A percentile compares a stretch with the other conserved stretches of the same genome.
phyloP scores from a whole-genome alignment of 2,329 filamentous ascomycete species.

The Graphilbum fragrans region DNA sequence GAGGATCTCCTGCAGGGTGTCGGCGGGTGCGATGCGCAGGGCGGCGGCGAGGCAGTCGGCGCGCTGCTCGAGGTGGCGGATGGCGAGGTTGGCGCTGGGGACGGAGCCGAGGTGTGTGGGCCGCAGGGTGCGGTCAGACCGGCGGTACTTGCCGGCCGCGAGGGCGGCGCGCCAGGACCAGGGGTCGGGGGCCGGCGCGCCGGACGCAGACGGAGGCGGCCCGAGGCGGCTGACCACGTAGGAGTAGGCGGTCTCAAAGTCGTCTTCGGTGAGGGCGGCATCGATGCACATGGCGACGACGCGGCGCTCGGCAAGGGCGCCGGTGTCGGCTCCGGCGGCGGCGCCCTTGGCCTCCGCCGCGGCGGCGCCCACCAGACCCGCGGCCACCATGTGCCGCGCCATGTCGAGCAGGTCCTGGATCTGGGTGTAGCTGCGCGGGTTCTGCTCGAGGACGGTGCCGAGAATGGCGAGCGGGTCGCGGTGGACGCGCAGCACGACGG shows the following conservation, averaged over 20 bases:
- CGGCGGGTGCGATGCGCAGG: slow-evolving; percentile 58
- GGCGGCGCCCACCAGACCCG: slow-evolving; percentile 30
- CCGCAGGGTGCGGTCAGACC: slow-evolving; percentile 36
- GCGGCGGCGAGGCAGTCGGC: slow-evolving; percentile 71
- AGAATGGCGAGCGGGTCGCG: slow-evolving; percentile 64
- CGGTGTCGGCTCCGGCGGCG: not conserved
- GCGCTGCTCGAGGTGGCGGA: slow-evolving; percentile 67
- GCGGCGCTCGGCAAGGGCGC: slow-evolving; percentile 40
- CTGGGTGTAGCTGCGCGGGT: slow-evolving; percentile 59
- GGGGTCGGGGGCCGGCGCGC: slow-evolving; percentile 32
- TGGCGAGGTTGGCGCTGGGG: slow-evolving; percentile 45
- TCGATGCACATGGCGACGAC: slow-evolving; percentile 74
- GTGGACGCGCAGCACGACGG: slow-evolving; percentile 66
- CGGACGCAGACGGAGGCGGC: slow-evolving; percentile 16
- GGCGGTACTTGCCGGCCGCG: slow-evolving; percentile 62
- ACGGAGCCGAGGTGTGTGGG: slow-evolving; percentile 49
- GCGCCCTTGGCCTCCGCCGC: not conserved
- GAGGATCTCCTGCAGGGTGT: slow-evolving; percentile 61
- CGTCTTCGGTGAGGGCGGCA: slow-evolving; percentile 62
- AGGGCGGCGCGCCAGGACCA: slow-evolving; percentile 72
- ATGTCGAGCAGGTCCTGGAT: slow-evolving; percentile 62
- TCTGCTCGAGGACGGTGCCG: slow-evolving; percentile 63
- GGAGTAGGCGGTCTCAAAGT: slow-evolving; percentile 78
- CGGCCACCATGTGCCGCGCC: slow-evolving; percentile 52
- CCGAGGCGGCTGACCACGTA: slow-evolving; percentile 65